phyloP scores from a whole-genome alignment of 805 yeast species.

The Metschnikowia drakensbergensis region DNA sequence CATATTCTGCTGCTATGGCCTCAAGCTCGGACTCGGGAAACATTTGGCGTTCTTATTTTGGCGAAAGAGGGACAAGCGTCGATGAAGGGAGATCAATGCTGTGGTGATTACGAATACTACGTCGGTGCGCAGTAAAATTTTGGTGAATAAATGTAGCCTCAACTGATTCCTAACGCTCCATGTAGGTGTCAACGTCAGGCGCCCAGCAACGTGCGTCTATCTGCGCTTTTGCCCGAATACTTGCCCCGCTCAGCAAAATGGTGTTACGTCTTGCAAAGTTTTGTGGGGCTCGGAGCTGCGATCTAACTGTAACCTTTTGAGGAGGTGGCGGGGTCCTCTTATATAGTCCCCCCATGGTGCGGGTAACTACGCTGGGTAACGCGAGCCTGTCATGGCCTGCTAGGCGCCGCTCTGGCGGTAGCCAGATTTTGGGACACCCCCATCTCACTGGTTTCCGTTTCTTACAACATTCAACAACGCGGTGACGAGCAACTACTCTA shows the following conservation, averaged over 20 bases:
- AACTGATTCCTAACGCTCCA: conserved; percentile 24
- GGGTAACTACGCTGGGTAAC: conserved; percentile 11
- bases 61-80: too few species aligned
- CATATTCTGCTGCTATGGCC: conserved; percentile 10
- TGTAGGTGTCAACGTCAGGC: conserved; percentile 22
- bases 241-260: conserved; percentile 14
- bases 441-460: neutral
- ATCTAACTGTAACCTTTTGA: conserved; percentile 10
- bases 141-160: conserved; percentile 17
- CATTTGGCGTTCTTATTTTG: neutral
- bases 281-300: conserved; percentile 21
- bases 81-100: neutral
- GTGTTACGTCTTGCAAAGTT: conserved; percentile 7
- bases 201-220: conserved; percentile 24
- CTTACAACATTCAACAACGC: neutral
- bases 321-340: neutral
- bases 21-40: conserved; percentile 1
- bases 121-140: conserved; percentile 2
- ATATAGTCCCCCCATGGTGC: conserved; percentile 5
- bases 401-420: neutral
- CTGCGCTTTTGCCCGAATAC: conserved; percentile 20
- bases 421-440: neutral
- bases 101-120: neutral
- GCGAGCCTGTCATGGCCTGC: neutral
- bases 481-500: neutral